Evolutionary conservation across 352 stramenopile species (phyloP), one percentile per base, ranked within the genome.

Genomic region (Phytopythium cucurbitacearum): DNA sequence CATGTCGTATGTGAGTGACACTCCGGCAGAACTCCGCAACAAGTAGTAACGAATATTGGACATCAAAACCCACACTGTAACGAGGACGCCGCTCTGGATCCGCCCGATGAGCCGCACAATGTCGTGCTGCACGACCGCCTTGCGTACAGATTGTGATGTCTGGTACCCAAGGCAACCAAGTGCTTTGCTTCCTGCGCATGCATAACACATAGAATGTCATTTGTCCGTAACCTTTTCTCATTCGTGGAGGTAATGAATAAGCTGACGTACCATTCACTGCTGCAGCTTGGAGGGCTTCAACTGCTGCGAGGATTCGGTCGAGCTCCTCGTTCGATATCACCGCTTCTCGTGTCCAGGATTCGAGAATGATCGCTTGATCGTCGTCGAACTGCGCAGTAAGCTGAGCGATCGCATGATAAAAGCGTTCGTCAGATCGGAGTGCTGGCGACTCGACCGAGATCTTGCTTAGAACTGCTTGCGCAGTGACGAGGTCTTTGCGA

Each of bases 91-190:
- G 11, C 56, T 68, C 2, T 62, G 67, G 35, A 87, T 62, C 1
- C 80, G 72, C 32, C 77, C 62, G 10, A 82, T 75, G 7, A 91
- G 65, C 11, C 79, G 70, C 39, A 56, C 67, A 47, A 89, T 87
- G 40, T 89, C 80, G 45, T 91, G 80, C 35, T 88, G 69, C 7
- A 89, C 76, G 15, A 89, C 77, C 7, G 78, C 73, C 39, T 78
- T 75, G 7, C 77, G 69, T 34, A 89, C 80, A 0, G 76, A 86
- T 40, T 80, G 62, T 0, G 77, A 85, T 1, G 80, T 89, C 43
- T 89, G 73, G 43, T 85, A 61, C 12, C 80, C 76, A 1, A 91
- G 55, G 35, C 73, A 87, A 0, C 77, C 80, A 1, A 82, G 58
- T 7, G 71, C 67, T 56, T 85, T 87, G 8, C 61, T 53, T 15